Conservation (phyloP, 805 yeast genomes). For the Pichia manshurica region DNA sequence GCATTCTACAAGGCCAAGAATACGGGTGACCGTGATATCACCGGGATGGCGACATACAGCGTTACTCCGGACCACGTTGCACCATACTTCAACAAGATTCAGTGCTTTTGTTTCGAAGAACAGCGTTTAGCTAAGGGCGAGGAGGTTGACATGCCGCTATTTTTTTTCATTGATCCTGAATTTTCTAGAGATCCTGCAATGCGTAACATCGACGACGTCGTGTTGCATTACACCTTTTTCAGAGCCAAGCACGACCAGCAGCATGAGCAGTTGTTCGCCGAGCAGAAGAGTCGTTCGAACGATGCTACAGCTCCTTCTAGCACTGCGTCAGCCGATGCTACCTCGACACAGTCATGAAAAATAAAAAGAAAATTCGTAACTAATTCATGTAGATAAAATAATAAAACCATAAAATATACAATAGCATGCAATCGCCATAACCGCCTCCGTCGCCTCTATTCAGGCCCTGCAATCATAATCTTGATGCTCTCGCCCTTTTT, state of each 20-base stretch:
- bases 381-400: too few relatives aligned
- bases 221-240: constrained; percentile 89
- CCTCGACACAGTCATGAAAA: too few relatives aligned
- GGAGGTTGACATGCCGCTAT: constrained; percentile 98
- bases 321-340: background rate
- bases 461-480: constrained; percentile 77
- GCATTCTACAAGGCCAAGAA: constrained; percentile 94
- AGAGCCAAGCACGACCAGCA: constrained; percentile 40
- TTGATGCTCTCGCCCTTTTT: constrained; percentile 66
- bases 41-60: constrained; percentile 98
- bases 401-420: too few relatives aligned
- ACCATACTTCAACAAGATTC: constrained; percentile 93
- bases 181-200: constrained; percentile 88
- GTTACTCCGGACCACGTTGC: constrained; percentile 96
- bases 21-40: constrained; percentile 76
- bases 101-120: constrained; percentile 97
- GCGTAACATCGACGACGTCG: constrained; percentile 85
- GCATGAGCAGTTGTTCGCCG: constrained; percentile 25
- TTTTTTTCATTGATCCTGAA: constrained; percentile 95
- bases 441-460: too few relatives aligned
- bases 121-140: constrained; percentile 92
- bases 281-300: constrained; percentile 17
- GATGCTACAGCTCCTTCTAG: constrained; percentile 1
- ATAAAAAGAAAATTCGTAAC: too few relatives aligned
- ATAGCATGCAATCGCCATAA: too few relatives aligned